phyloP scores from a whole-genome alignment of 805 yeast genomes.

The Kluyveromyces starmeri region DNA sequence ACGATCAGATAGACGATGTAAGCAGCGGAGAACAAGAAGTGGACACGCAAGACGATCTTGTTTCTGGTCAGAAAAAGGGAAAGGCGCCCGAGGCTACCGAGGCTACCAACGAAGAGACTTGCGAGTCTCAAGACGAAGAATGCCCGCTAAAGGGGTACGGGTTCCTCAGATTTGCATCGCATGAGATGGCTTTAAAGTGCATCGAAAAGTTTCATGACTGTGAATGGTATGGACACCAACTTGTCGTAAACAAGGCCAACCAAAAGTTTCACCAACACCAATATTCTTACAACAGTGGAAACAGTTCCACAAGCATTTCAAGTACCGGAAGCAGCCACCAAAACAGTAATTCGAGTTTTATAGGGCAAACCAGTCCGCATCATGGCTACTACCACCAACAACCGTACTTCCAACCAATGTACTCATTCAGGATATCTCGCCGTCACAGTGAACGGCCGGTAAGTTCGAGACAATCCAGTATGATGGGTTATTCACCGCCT shows the following conservation, averaged over 20 bases:
- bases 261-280: slow-evolving; percentile 17
- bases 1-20: too few relatives aligned
- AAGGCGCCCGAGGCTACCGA: slow-evolving; percentile 7
- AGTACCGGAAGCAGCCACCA: background rate
- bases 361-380: slow-evolving; percentile 1
- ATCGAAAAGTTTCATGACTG: slow-evolving; percentile 40
- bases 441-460: slow-evolving; percentile 9
- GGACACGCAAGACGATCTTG: too few relatives aligned
- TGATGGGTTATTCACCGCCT: slow-evolving; percentile 6
- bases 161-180: slow-evolving; percentile 41
- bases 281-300: slow-evolving; percentile 7
- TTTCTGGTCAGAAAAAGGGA: too few relatives aligned
- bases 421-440: slow-evolving; percentile 3
- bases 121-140: slow-evolving; percentile 11
- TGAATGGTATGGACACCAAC: slow-evolving; percentile 26
- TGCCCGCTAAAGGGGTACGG: slow-evolving; percentile 37
- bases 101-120: slow-evolving; percentile 7
- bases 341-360: too few relatives aligned
- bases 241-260: slow-evolving; percentile 32
- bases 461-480: slow-evolving; percentile 8
- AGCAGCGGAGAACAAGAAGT: too few relatives aligned
- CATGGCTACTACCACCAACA: slow-evolving; percentile 1
- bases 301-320: background rate
- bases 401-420: background rate
- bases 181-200: slow-evolving; percentile 40